Base-by-base conservation (phyloP, 371 early-diverging fungal genomes). In the Neoconidiobolus thromboides region DNA sequence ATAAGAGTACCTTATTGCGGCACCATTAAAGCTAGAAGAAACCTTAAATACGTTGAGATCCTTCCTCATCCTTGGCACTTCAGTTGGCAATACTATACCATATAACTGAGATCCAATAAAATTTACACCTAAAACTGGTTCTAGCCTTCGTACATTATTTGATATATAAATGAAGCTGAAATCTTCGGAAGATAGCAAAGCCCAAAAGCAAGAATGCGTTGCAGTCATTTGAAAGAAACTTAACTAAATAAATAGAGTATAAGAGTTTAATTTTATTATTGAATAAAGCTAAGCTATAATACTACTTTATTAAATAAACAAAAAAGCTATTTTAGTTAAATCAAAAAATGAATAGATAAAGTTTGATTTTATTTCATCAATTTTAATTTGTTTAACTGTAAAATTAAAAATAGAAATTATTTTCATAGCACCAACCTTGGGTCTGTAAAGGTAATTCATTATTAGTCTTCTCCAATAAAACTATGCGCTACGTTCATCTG, bases 121-220 rank as follows among this genome's bases (percentile, higher is more conserved):
- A 44, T 36, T 7, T 3, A 7, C 41, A 12, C 14, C 43, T 15
- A 57, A 7, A 15, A 26, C 14, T 6, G 40, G 10, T 15, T 44
- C 57, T 5, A 57, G n/a, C 6, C 10, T 36, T 9, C 57, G 7
- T n/a, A 57, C 44, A 14, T 57, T 57, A 14, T 57, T 57, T 7
- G 47, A 57, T 15, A 57, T 57, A 44, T 57, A 57, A 14, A 57
- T 36, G 57, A 57, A 57, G 5, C 44, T 44, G 36, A 57, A 57
- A n/a, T 10, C 12, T 37, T 46, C n/a, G 10, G 26, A 14, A 5
- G 41, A 43, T 6, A 57, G 4, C 12, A 57, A 6, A 57, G 43
- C 57, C 57, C 57, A 57, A 37, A 43, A 57, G 14, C 57, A 57
- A 26, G 14, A 14, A 14, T 49, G 26, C 14, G 10, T 4, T 49